phyloP scores from a whole-genome alignment of 1,284 basidiomycete genomes.

The Ustilago sp. region DNA sequence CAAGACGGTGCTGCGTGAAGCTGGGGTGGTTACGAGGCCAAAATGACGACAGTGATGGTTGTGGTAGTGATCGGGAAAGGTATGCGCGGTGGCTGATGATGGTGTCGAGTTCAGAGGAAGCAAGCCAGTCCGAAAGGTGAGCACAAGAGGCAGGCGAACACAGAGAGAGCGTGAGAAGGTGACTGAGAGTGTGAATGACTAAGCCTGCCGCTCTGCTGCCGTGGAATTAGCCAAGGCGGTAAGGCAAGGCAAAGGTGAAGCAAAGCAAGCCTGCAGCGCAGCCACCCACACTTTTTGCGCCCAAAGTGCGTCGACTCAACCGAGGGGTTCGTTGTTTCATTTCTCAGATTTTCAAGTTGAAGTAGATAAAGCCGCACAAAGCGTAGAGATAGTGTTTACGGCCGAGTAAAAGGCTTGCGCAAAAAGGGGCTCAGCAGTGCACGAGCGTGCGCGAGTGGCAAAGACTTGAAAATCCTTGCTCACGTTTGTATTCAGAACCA shows the following conservation, averaged over 20 bases:
- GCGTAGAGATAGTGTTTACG: no score
- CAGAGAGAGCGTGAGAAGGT: not conserved
- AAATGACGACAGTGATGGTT: not conserved
- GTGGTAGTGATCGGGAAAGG: not conserved
- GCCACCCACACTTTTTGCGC: not conserved
- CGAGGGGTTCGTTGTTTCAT: not conserved
- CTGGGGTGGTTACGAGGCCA: not conserved
- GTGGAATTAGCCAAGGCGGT: not conserved
- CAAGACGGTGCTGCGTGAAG: not conserved
- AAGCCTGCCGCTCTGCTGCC: constrained; percentile 3
- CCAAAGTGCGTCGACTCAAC: constrained; percentile 13
- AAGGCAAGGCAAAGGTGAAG: not conserved
- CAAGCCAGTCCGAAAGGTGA: not conserved
- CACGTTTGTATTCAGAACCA: no score
- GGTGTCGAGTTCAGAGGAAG: not conserved
- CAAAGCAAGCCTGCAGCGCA: not conserved
- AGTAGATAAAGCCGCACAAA: no score
- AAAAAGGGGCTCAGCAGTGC: no score
- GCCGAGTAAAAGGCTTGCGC: no score
- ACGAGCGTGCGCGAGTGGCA: no score
- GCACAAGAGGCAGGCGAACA: not conserved
- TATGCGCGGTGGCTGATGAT: constrained; percentile 2
- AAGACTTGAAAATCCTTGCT: no score
- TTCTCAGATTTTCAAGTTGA: not conserved
- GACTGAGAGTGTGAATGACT: not conserved